Base-by-base conservation (phyloP, 2,329 filamentous ascomycete genomes). In the Ascochyta clinopodiicola region DNA sequence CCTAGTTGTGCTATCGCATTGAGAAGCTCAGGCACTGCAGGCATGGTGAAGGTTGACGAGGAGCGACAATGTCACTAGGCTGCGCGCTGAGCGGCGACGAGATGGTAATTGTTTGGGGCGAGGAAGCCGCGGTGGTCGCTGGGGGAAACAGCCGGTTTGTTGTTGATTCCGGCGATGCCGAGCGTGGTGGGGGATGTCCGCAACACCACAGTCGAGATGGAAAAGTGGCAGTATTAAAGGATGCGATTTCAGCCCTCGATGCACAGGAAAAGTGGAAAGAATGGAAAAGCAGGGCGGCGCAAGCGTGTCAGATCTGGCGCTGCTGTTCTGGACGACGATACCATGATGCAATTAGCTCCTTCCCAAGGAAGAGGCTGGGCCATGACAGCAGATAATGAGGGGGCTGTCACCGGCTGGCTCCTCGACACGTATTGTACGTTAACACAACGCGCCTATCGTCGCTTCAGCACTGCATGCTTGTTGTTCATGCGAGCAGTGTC, bases 321-420 rank as follows among this genome's bases (percentile, higher is more conserved):
- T 62, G 60, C 49, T 38, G 24, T 50, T 46, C 45, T 47, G 54
- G 55, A 42, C 60, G 53, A 64, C 61, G 60, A 61, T 55, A 50
- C 39, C 63, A 67, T 72, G 68, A 72, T 71, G 69, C 67, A 68
- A 71, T 69, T 51, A 47, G 52, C 56, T 57, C 38, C 22, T 47
- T 36, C 51, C 50, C 42, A 32, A 56, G 60, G n/a, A 55, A 50
- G 67, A 66, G 69, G 69, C 66, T 71, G 69, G 67, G 66, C 42
- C 42, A 31, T 21, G 52, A 36, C 42, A 47, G 53, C 50, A 60
- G 63, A 62, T 60, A 66, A 68, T 62, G 51, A 49, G 66, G 63
- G 60, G 62, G 66, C 64, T 65, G 62, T 54, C 46, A 17, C 17
- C 17, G 17, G 17, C 17, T 17, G 17, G n/a, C n/a, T 40, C 7